Evolutionary conservation across 2,329 filamentous ascomycete genomes (phyloP).

Genomic region (Monosporascus sp.): DNA sequence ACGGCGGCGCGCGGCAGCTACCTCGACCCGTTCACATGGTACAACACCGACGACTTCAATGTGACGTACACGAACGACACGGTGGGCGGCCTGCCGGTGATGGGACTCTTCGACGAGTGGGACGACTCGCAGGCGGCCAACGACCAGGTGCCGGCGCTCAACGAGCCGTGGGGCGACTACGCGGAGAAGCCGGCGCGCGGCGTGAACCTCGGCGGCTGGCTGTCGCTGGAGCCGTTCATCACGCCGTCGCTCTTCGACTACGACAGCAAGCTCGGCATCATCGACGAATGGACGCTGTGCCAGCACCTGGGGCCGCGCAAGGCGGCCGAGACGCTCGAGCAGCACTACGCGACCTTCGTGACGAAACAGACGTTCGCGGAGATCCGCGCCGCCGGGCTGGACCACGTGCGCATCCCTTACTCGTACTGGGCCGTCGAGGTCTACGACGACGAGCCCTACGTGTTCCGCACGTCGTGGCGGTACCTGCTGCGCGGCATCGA

Average conservation of each 20-base stretch:
- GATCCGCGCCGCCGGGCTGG: conserved; percentile 81
- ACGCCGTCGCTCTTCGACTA: conserved; percentile 82
- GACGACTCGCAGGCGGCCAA: conserved; percentile 79
- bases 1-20: conserved; percentile 65
- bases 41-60: conserved; percentile 86
- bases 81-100: conserved; percentile 82
- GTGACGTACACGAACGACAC: conserved; percentile 83
- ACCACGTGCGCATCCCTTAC: conserved; percentile 94
- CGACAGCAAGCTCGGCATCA: conserved; percentile 58
- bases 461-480: conserved; percentile 82
- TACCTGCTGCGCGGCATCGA: conserved; percentile 92
- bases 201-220: conserved; percentile 91
- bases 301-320: conserved; percentile 61
- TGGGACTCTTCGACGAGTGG: conserved; percentile 82
- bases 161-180: conserved; percentile 72
- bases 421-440: conserved; percentile 91
- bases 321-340: conserved; percentile 66
- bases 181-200: conserved; percentile 74
- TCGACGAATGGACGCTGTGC: conserved; percentile 85
- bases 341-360: conserved; percentile 87
- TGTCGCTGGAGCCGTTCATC: conserved; percentile 91
- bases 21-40: conserved; percentile 88
- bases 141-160: conserved; percentile 69
- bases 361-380: conserved; percentile 78
- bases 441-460: conserved; percentile 82